Evolutionary conservation across 768 basidiomycete species (phyloP).

Genomic region (Mycena capillaripes): DNA sequence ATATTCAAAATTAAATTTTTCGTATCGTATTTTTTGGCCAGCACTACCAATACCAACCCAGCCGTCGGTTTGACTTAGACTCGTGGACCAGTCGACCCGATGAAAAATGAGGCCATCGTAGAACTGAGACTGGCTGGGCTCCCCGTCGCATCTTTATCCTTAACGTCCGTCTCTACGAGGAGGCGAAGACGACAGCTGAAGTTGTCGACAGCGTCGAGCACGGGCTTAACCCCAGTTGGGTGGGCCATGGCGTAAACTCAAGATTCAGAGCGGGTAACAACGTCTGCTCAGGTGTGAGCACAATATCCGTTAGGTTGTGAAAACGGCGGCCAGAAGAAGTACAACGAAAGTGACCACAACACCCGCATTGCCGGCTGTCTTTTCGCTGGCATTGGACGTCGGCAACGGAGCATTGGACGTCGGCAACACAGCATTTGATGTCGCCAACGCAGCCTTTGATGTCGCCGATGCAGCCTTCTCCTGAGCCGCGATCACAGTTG

Average conservation of each 20-base stretch:
- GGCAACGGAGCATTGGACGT: slow-evolving; percentile 38
- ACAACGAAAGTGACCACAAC: slow-evolving; percentile 49
- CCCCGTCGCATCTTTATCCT: too few species aligned
- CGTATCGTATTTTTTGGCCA: too few species aligned
- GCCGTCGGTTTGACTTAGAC: too few species aligned
- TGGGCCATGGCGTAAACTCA: neutral
- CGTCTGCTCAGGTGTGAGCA: slow-evolving; percentile 1
- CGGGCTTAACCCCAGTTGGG: neutral
- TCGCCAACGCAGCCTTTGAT: slow-evolving; percentile 12
- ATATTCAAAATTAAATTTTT: too few species aligned
- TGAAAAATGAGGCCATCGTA: too few species aligned
- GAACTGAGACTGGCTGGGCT: too few species aligned
- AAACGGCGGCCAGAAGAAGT: slow-evolving; percentile 37
- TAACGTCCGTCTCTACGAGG: too few species aligned
- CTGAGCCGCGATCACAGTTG: slow-evolving; percentile 37
- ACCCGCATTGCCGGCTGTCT: slow-evolving; percentile 45
- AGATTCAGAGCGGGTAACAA: neutral
- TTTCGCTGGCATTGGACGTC: slow-evolving; percentile 42
- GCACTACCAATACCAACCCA: too few species aligned
- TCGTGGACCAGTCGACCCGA: too few species aligned
- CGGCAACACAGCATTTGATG: slow-evolving; percentile 4
- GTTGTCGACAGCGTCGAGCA: neutral
- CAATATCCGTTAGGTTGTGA: slow-evolving; percentile 6
- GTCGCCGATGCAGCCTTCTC: slow-evolving; percentile 32
- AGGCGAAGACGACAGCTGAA: neutral